Percentiles rank a stretch among this genome's conserved stretches.
Conservation (phyloP, 1,284 basidiomycete species). For the Malassezia globosa region DNA sequence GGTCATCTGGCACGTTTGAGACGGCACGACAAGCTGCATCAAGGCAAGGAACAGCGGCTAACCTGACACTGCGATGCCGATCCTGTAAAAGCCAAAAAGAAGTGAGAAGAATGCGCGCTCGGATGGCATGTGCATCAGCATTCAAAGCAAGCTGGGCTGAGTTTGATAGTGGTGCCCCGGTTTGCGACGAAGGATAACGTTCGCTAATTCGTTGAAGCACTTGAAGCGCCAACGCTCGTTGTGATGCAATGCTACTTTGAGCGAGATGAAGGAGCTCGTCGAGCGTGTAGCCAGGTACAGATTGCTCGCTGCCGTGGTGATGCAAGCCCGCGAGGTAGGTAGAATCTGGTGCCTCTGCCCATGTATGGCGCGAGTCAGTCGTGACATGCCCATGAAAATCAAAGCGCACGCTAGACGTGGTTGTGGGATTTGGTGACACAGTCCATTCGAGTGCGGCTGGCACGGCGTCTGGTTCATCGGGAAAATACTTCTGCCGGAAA, state of each 20-base stretch:
- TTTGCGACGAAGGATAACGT: constrained; percentile 8
- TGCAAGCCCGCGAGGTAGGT: constrained; percentile 58
- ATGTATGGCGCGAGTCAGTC: neutral
- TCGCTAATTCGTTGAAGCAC: constrained; percentile 56
- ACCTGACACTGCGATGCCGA: constrained; percentile 28
- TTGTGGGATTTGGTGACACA: constrained; percentile 9
- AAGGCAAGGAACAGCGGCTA: constrained; percentile 27
- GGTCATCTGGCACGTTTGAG: neutral
- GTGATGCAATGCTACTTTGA: constrained; percentile 69
- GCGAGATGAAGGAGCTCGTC: constrained; percentile 73
- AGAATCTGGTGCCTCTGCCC: constrained; percentile 11
- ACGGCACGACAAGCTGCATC: constrained; percentile 17
- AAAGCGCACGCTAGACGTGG: constrained; percentile 21
- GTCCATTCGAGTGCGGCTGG: constrained; percentile 35
- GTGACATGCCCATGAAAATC: constrained; percentile 30
- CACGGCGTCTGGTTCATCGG: constrained; percentile 50
- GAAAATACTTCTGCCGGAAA: constrained; percentile 74
- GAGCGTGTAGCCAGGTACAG: constrained; percentile 74
- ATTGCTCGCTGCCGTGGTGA: constrained; percentile 66
- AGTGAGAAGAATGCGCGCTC: constrained; percentile 19
- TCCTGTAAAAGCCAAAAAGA: constrained; percentile 30
- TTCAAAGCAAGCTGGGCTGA: constrained; percentile 2
- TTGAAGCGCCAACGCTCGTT: constrained; percentile 69
- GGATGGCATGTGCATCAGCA: neutral
- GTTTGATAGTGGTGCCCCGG: neutral